Percentiles rank a stretch among this genome's conserved stretches.
Evolutionary conservation across 768 basidiomycete species (phyloP).

Genomic region (Suillus sp.): DNA sequence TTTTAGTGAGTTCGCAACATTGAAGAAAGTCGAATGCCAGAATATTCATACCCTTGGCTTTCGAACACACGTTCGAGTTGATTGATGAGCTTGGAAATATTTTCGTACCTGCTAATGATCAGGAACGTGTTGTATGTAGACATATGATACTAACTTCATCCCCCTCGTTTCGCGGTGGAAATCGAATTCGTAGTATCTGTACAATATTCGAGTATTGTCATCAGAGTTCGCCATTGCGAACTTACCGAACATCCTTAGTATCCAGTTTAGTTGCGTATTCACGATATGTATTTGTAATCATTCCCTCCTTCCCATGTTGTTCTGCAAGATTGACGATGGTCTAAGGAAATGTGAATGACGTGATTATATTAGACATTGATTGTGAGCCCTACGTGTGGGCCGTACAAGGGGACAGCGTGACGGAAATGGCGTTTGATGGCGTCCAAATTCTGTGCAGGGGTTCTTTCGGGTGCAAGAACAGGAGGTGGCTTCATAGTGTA

Average conservation of each 20-base stretch:
- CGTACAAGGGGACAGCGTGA: slow-evolving; percentile 66
- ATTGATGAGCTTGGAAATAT: slow-evolving; percentile 76
- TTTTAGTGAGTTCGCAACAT: slow-evolving; percentile 10
- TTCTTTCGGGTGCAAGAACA: slow-evolving; percentile 69
- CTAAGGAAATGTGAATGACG: slow-evolving; percentile 39
- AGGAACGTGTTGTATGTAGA: slow-evolving; percentile 10
- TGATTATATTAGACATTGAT: slow-evolving; percentile 11
- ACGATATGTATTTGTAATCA: slow-evolving; percentile 76
- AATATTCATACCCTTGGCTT: slow-evolving; percentile 64
- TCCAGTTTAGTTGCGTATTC: slow-evolving; percentile 63
- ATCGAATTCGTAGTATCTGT: slow-evolving; percentile 82
- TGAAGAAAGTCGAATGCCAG: neutral
- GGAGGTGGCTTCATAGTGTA: slow-evolving; percentile 89
- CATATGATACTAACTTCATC: slow-evolving; percentile 69
- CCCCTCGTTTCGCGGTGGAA: slow-evolving; percentile 93
- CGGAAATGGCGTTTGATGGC: slow-evolving; percentile 76
- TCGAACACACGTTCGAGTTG: slow-evolving; percentile 76
- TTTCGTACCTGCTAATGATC: slow-evolving; percentile 68
- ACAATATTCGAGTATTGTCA: slow-evolving; percentile 1
- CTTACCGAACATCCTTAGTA: slow-evolving; percentile 59
- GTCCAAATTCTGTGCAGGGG: slow-evolving; percentile 69
- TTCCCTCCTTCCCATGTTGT: slow-evolving; percentile 83
- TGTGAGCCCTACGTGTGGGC: slow-evolving; percentile 64
- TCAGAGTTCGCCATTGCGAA: slow-evolving; percentile 5
- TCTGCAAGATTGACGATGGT: slow-evolving; percentile 90